Evolutionary conservation across 139 green algal genomes (phyloP).

Genomic region (Edaphochlamys debaryana): DNA sequence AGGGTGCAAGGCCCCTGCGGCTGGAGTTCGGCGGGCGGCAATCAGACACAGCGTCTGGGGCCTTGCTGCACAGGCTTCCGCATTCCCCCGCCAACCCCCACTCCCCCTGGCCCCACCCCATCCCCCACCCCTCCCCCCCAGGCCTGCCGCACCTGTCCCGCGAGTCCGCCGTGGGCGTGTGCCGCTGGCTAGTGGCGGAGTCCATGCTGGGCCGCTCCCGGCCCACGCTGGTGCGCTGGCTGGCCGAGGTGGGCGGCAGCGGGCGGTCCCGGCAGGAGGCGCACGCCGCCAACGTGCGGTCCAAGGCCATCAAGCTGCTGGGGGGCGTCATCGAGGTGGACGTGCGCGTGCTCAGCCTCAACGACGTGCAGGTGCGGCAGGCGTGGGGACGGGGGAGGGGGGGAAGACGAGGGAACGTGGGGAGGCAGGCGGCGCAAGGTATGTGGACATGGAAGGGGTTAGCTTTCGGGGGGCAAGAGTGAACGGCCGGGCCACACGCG

Average conservation of each 20-base stretch:
- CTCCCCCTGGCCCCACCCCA: neutral
- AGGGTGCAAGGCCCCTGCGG: too few species aligned
- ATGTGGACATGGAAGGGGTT: too few species aligned
- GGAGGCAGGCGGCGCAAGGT: too few species aligned
- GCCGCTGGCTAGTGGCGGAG: constrained; percentile 46
- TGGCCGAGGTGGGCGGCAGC: constrained; percentile 8
- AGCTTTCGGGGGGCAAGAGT: too few species aligned
- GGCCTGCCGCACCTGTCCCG: neutral
- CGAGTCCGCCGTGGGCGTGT: neutral
- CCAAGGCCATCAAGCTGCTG: constrained; percentile 77
- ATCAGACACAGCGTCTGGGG: too few species aligned
- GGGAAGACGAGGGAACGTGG: too few species aligned
- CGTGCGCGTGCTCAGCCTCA: constrained; percentile 61
- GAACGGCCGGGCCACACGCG: too few species aligned
- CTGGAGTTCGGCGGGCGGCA: too few species aligned
- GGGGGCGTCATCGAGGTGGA: constrained; percentile 73
- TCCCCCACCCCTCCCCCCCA: neutral
- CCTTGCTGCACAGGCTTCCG: too few species aligned
- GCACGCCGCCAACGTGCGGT: constrained; percentile 53
- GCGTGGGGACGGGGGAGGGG: neutral
- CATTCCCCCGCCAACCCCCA: neutral
- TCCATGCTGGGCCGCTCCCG: constrained; percentile 49
- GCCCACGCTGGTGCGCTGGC: constrained; percentile 55
- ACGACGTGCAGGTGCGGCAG: constrained; percentile 60
- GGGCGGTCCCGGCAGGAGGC: constrained; percentile 18